phyloP scores from a whole-genome alignment of 148 eudicot genomes.

The Rhododendron molle region DNA sequence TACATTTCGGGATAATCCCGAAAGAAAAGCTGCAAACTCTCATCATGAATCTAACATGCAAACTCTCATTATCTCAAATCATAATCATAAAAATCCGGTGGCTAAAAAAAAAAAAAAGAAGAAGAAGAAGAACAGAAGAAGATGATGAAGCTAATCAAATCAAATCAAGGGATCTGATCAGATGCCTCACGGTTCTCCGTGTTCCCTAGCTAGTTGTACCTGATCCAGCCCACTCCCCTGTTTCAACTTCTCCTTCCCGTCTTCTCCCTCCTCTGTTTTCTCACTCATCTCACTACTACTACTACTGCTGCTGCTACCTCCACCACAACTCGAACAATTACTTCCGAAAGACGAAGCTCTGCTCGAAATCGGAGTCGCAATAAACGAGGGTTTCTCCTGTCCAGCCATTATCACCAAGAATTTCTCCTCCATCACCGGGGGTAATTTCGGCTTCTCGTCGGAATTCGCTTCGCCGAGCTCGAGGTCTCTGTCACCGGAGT shows the following conservation, averaged over 20 bases:
- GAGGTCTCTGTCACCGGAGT: slow-evolving; percentile 31
- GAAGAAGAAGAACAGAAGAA: background rate
- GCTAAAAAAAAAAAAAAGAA: background rate
- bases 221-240: slow-evolving; percentile 2
- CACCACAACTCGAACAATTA: slow-evolving; percentile 3
- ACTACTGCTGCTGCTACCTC: background rate
- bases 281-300: background rate
- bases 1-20: slow-evolving; percentile 17
- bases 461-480: slow-evolving; percentile 36
- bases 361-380: slow-evolving; percentile 52
- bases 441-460: slow-evolving; percentile 6
- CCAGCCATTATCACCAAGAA: slow-evolving; percentile 72
- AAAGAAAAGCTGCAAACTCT: background rate
- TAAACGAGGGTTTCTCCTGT: slow-evolving; percentile 50
- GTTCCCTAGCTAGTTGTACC: slow-evolving; percentile 8
- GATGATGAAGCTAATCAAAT: background rate
- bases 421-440: slow-evolving; percentile 31
- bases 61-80: background rate
- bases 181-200: slow-evolving; percentile 8
- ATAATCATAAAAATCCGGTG: background rate
- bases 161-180: slow-evolving; percentile 10
- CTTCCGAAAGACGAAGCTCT: slow-evolving; percentile 32
- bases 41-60: background rate
- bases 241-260: slow-evolving; percentile 1
- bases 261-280: slow-evolving; percentile 10